Evolutionary conservation across 768 basidiomycete genomes (phyloP).

Genomic region (Lactifluus echinatus): DNA sequence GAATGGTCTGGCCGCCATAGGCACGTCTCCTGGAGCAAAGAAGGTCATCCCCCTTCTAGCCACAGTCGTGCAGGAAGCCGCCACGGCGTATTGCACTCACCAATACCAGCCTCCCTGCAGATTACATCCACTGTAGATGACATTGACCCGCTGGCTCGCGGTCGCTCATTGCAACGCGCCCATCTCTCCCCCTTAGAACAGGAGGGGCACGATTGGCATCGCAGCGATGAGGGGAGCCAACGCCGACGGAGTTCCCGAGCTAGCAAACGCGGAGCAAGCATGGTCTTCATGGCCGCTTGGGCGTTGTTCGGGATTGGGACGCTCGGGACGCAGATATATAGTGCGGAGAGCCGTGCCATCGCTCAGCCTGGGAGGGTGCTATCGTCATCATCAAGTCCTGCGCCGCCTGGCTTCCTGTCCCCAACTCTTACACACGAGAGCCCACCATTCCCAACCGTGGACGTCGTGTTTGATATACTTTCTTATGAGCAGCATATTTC

Average conservation of each 20-base stretch:
- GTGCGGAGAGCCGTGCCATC: conserved; percentile 25
- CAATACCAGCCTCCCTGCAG: conserved; percentile 28
- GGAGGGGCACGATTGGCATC: conserved; percentile 7
- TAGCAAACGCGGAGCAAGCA: conserved; percentile 60
- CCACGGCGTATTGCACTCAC: conserved; percentile 21
- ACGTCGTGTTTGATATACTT: conserved; percentile 9
- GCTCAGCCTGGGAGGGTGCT: conserved; percentile 43
- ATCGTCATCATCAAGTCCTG: conserved; percentile 16
- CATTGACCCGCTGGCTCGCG: conserved; percentile 26
- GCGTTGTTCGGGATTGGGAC: conserved; percentile 62
- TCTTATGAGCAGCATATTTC: background rate
- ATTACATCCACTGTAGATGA: conserved; percentile 13
- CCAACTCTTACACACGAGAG: background rate
- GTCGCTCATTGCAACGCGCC: conserved; percentile 38
- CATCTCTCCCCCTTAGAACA: conserved; percentile 21
- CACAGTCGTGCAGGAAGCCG: conserved; percentile 31
- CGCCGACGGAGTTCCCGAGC: conserved; percentile 43
- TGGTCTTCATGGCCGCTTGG: conserved; percentile 77
- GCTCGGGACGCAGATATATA: conserved; percentile 30
- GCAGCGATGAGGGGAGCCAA: conserved; percentile 9
- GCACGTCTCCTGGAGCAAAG: conserved; percentile 62
- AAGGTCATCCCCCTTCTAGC: conserved; percentile 29
- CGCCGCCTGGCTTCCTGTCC: background rate
- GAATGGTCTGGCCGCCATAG: conserved; percentile 45
- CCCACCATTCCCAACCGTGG: background rate